Conservation (phyloP, 768 basidiomycete genomes). For the Termitomyces heimii region DNA sequence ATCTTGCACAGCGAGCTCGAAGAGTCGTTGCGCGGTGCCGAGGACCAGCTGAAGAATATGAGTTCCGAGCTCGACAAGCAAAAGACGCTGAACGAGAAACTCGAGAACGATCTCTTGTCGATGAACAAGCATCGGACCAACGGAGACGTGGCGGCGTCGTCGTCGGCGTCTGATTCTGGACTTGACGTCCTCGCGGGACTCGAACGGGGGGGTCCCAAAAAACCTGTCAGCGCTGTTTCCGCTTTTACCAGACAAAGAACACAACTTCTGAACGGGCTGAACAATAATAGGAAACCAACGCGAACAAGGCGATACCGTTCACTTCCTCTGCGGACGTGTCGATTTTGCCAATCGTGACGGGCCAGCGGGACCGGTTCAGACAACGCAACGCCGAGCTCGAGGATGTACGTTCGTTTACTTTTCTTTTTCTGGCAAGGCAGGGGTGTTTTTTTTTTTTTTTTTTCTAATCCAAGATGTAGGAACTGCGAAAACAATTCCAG, state of each 20-base stretch:
- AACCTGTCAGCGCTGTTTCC: conserved; percentile 28
- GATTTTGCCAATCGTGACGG: conserved; percentile 97
- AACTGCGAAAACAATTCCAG: conserved; percentile 93
- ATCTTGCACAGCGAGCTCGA: conserved; percentile 83
- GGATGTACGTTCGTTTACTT: conserved; percentile 68
- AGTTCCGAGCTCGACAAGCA: conserved; percentile 73
- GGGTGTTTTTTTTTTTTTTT: too few species aligned
- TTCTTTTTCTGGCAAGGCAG: too few species aligned
- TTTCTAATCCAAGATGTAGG: too few species aligned
- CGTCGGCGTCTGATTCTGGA: conserved; percentile 24
- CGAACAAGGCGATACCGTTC: conserved; percentile 11
- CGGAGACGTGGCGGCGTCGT: conserved; percentile 24
- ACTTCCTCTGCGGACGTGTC: conserved; percentile 73
- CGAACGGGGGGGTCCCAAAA: conserved; percentile 62
- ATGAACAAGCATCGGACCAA: conserved; percentile 57
- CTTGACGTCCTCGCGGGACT: conserved; percentile 67
- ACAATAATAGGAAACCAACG: conserved; percentile 8
- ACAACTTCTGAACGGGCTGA: neutral
- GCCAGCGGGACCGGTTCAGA: conserved; percentile 95
- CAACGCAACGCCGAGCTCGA: conserved; percentile 96
- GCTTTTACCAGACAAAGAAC: neutral
- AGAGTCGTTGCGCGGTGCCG: conserved; percentile 50
- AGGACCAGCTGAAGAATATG: conserved; percentile 52
- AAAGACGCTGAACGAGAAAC: conserved; percentile 74
- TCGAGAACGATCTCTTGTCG: conserved; percentile 87